Evolutionary conservation across 139 green algal species (phyloP).

Genomic region (Chlamydomonas asymmetrica): DNA sequence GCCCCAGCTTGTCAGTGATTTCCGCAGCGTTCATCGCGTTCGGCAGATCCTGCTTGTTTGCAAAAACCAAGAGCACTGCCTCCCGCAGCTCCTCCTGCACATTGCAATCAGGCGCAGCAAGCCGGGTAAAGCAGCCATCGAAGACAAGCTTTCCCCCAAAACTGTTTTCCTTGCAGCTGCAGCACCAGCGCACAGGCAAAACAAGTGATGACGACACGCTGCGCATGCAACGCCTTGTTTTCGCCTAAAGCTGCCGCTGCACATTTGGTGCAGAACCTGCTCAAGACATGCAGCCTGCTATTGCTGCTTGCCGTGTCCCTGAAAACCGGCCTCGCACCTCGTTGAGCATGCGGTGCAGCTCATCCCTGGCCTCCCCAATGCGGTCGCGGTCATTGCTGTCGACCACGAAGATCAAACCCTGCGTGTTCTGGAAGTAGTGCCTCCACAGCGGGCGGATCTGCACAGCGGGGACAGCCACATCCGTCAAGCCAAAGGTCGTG

Average conservation of each 20-base stretch:
- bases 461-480: neutral
- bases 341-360: constrained; percentile 99
- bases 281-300: too few species aligned
- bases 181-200: too few species aligned
- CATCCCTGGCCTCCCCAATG: constrained; percentile 91
- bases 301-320: neutral
- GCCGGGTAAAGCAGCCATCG: neutral
- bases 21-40: constrained; percentile 99
- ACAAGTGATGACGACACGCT: too few species aligned
- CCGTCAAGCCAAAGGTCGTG: neutral
- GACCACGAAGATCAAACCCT: constrained; percentile 98
- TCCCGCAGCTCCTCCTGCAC: constrained; percentile 95
- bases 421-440: constrained; percentile 98
- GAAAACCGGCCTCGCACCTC: constrained; percentile 62
- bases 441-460: constrained; percentile 94
- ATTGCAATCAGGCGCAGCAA: neutral
- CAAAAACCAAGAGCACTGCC: constrained; percentile 97
- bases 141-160: too few species aligned
- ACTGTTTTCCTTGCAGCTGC: too few species aligned
- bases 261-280: too few species aligned
- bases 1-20: constrained; percentile 98
- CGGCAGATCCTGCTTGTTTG: constrained; percentile 99
- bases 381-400: constrained; percentile 95
- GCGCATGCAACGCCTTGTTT: too few species aligned
- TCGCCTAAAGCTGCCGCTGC: too few species aligned